These are phyloP conservation scores for Lecanoromycetidae sp. DNA, from an alignment of 2,329 filamentous ascomycete species.

Conservation along the genomic window DNA sequence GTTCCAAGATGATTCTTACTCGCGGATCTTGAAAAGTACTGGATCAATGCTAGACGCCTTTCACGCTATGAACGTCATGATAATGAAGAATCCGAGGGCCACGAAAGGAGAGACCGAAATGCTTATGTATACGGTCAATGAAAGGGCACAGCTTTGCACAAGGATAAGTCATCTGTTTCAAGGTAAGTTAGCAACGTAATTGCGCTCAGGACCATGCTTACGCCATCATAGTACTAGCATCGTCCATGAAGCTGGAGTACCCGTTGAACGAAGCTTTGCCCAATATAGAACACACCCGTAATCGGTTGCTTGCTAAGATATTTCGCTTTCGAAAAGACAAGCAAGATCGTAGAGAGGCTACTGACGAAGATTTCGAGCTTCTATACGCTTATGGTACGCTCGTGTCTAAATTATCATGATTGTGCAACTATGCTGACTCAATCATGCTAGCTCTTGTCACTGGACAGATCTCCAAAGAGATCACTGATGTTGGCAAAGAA, in stretches of 20 bases:
- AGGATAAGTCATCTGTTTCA: conserved; percentile 79
- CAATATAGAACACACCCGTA: conserved; percentile 65
- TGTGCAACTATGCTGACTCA: neutral
- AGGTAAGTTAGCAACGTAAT: conserved; percentile 28
- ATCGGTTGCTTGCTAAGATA: conserved; percentile 73
- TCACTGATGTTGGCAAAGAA: conserved; percentile 41
- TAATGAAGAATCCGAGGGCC: conserved; percentile 63
- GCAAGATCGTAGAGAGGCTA: conserved; percentile 33
- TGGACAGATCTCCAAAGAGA: conserved; percentile 45
- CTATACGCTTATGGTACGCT: conserved; percentile 74
- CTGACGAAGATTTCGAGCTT: conserved; percentile 65
- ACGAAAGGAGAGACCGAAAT: conserved; percentile 72
- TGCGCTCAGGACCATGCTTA: neutral
- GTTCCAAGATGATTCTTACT: conserved; percentile 64
- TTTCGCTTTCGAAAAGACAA: conserved; percentile 72
- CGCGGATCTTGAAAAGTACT: conserved; percentile 64
- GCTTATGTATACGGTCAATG: conserved; percentile 63
- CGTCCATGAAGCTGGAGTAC: conserved; percentile 87
- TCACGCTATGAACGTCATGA: conserved; percentile 90
- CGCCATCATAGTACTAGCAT: conserved; percentile 60
- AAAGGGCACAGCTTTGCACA: conserved; percentile 69
- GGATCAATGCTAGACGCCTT: conserved; percentile 83
- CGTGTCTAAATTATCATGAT: neutral
- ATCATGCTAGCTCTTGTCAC: conserved; percentile 45
- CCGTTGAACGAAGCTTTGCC: conserved; percentile 82